Evolutionary conservation across 2,329 filamentous ascomycete genomes (phyloP), one percentile per base, ranked within the genome.

Genomic region (Coniochaeta ligniaria): DNA sequence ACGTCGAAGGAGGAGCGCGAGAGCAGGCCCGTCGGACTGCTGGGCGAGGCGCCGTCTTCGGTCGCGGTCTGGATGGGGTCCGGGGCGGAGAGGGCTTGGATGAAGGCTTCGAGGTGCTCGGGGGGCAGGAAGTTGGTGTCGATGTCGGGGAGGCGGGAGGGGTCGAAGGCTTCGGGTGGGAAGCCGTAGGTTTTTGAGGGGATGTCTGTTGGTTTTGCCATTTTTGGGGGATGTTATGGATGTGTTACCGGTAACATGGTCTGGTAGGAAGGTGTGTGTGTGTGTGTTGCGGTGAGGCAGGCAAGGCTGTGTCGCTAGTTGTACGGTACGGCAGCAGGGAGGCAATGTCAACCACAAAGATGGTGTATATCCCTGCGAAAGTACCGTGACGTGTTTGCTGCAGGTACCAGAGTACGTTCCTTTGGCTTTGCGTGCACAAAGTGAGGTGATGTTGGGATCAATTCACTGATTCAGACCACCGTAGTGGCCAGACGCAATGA

Each of bases 51-150:
- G 55, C 89, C 86, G 57, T 82, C 76, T 35, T 57, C 54, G 35
- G 28, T 26, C 57, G 83, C 80, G 14, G 82, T 86, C 38, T 89
- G 86, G 45, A 88, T 81, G 1, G 85, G 84, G 63, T 96, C 92
- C 0, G 93, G 92, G 1, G 90, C 91, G n/a, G 86, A 83, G 9
- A 97, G 83, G 8, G 94, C 94, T 62, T 84, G 85, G 63, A 89
- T 87, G 73, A 98, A 98, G 60, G 89, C 87, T 41, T 83, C 80
- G 35, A 96, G 79, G 70, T 96, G 89, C 62, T 85, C 85, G 45
- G 87, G 79, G 52, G 83, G 75, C 66, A 96, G 80, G 71, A 97
- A 97, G 60, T 95, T 86, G 68, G 83, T 82, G 72, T 93, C 83
- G 73, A 81, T 85, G 73, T 96, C 92, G n/a, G 92, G 93, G 22